Conservation (phyloP, 2,329 filamentous ascomycete species). For the Neonectria faginata region DNA sequence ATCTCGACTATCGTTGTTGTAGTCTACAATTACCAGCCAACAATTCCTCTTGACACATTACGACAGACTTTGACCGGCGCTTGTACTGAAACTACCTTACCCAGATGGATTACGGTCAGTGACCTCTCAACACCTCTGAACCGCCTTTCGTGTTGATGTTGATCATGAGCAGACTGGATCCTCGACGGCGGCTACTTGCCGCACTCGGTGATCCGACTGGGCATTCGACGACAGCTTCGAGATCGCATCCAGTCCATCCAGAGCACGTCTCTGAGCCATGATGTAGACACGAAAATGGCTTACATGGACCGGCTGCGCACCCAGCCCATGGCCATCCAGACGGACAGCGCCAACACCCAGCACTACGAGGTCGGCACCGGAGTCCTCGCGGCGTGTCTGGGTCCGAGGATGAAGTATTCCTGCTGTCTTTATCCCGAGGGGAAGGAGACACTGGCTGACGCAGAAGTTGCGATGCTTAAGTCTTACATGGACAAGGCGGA, state of each 20-base stretch:
- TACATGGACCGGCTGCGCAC: slow-evolving; percentile 70
- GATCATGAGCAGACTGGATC: slow-evolving; percentile 59
- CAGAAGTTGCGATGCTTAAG: slow-evolving; percentile 74
- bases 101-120: slow-evolving; percentile 34
- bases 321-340: slow-evolving; percentile 76
- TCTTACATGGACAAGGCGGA: slow-evolving; percentile 71
- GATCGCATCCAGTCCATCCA: slow-evolving; percentile 68
- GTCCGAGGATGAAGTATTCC: slow-evolving; percentile 80
- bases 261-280: slow-evolving; percentile 63
- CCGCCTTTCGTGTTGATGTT: background rate
- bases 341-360: slow-evolving; percentile 73
- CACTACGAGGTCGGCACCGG: slow-evolving; percentile 79
- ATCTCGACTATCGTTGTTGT: background rate
- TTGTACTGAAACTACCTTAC: background rate
- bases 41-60: background rate
- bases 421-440: slow-evolving; percentile 73
- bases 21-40: background rate
- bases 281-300: slow-evolving; percentile 70
- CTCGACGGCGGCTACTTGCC: slow-evolving; percentile 76
- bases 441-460: slow-evolving; percentile 71
- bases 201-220: slow-evolving; percentile 69
- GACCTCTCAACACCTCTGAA: background rate
- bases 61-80: background rate
- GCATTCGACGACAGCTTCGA: slow-evolving; percentile 74
- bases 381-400: slow-evolving; percentile 70